Conservation (phyloP, 768 basidiomycete genomes). For the Mycena belliarum region DNA sequence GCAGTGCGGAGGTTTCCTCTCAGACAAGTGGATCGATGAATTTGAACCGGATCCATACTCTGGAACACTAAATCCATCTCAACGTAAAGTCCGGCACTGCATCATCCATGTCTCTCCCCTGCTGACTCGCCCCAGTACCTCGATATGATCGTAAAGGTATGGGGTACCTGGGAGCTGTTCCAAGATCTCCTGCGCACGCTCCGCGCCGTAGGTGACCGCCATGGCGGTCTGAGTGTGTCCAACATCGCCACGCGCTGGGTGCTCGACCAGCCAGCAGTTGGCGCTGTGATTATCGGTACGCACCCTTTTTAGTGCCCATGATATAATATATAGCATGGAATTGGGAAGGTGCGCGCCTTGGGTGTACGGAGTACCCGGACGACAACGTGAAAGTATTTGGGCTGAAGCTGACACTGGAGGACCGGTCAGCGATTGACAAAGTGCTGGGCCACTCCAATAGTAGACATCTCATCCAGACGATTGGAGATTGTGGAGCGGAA, state of each 20-base stretch:
- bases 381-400: constrained; percentile 67
- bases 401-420: constrained; percentile 55
- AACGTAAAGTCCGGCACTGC: constrained; percentile 59
- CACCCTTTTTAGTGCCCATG: not conserved
- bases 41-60: constrained; percentile 73
- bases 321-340: not conserved
- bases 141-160: constrained; percentile 76
- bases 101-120: constrained; percentile 12
- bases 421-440: constrained; percentile 58
- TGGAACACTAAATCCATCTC: constrained; percentile 71
- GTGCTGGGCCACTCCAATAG: constrained; percentile 63
- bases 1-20: constrained; percentile 81
- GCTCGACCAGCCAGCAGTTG: constrained; percentile 74
- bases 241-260: constrained; percentile 85
- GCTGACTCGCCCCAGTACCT: constrained; percentile 56
- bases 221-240: constrained; percentile 66
- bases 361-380: constrained; percentile 69
- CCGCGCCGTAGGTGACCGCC: constrained; percentile 64
- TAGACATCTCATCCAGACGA: constrained; percentile 55
- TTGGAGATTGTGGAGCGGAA: constrained; percentile 85
- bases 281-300: constrained; percentile 77
- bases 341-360: constrained; percentile 63
- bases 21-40: constrained; percentile 69
- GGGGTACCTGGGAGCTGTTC: constrained; percentile 80
- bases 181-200: constrained; percentile 63